Base-by-base conservation (phyloP, 257 asterid genomes). In the Paulownia fortunei region DNA sequence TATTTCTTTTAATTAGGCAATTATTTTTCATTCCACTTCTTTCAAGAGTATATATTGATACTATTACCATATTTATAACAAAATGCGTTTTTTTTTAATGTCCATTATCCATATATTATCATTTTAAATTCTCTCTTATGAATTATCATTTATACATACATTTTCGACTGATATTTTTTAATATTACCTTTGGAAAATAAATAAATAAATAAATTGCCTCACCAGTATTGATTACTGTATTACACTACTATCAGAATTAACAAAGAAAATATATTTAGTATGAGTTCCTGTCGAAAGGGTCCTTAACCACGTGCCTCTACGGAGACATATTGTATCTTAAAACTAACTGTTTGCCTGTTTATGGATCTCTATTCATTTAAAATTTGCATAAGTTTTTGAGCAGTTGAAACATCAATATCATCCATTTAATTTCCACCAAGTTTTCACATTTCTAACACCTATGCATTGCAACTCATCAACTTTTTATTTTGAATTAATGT, bases 341-440 rank as follows among this genome's bases (percentile, higher is more conserved):
- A 49, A 47, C 82, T 36, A 61, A 70, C 54, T 55, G 56, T 47
- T 70, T 70, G 68, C 61, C 23, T 47, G 76, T 32, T 67, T 30
- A 52, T 37, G 66, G 32, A 78, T 47, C 30, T 46, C 16, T 18
- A 4, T 69, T 26, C 5, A 47, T 51, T 13, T 42, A 4, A 62
- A 26, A 34, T 72, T 60, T 61, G 26, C 67, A 26, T 16, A 9
- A 61, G 21, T 19, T 71, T 30, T 75, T 69, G 65, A 44, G 42
- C 75, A 72, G 66, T 72, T 77, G 66, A 78, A 74, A 86, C 79
- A 75, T 83, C 81, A 60, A 44, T 69, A 5, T 78, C 77, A 36
- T 66, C 69, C 73, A 70, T 69, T 75, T 51, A 73, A 74, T 59
- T 78, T 49, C 64, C 72, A 46, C 55, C 69, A 2, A 24, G 13